A percentile compares a stretch with the other conserved stretches of the same genome.
phyloP scores from a whole-genome alignment of 2,329 filamentous ascomycete genomes.

The Nakataea oryzae region DNA sequence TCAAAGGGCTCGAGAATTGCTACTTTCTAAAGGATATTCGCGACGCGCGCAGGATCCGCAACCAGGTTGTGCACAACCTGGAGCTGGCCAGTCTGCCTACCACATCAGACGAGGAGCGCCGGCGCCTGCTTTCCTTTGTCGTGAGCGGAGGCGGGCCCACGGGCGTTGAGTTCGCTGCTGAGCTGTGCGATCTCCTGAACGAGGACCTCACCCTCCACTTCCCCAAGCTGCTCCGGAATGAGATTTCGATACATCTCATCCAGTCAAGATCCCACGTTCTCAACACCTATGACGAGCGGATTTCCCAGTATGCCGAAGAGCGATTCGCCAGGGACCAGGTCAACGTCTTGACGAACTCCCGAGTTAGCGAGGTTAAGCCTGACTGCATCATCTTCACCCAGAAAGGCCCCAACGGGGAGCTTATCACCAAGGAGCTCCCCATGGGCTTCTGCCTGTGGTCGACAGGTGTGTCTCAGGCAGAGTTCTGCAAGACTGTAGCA shows the following conservation, averaged over 20 bases:
- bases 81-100: slow-evolving; percentile 90
- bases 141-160: slow-evolving; percentile 91
- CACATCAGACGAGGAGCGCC: slow-evolving; percentile 78
- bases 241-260: slow-evolving; percentile 95
- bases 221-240: slow-evolving; percentile 83
- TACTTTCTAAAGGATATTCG: slow-evolving; percentile 93
- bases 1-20: slow-evolving; percentile 88
- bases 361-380: slow-evolving; percentile 76
- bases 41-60: slow-evolving; percentile 82
- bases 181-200: slow-evolving; percentile 91
- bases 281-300: slow-evolving; percentile 93
- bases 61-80: slow-evolving; percentile 78
- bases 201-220: slow-evolving; percentile 81
- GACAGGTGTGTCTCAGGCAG: slow-evolving; percentile 81
- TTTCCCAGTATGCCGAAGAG: slow-evolving; percentile 86
- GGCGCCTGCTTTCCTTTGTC: slow-evolving; percentile 86
- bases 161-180: slow-evolving; percentile 94
- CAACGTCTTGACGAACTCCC: slow-evolving; percentile 82
- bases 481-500: slow-evolving; percentile 67
- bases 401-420: slow-evolving; percentile 59
- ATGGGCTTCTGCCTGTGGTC: slow-evolving; percentile 98
- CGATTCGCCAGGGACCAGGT: slow-evolving; percentile 86
- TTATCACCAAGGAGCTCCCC: slow-evolving; percentile 84
- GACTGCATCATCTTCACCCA: slow-evolving; percentile 89
- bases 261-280: slow-evolving; percentile 91